Evolutionary conservation across 306 rosid genomes (phyloP).

Genomic region (Ormosia semicastrata): DNA sequence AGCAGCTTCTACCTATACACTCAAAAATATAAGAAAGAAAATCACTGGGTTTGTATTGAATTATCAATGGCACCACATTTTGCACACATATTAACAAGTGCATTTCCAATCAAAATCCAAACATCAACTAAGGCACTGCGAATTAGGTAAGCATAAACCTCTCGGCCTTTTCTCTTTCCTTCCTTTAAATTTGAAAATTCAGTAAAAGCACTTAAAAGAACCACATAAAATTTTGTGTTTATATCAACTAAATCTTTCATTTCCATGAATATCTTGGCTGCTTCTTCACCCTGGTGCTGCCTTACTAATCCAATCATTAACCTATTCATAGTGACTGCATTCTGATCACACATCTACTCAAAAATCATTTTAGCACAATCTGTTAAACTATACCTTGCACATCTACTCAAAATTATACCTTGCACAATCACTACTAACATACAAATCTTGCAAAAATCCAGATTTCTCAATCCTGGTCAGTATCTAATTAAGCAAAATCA

Average conservation of each 20-base stretch:
- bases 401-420: too few species aligned
- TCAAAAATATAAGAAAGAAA: too few species aligned
- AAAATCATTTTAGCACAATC: constrained; percentile 55
- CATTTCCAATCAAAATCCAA: constrained; percentile 62
- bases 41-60: too few species aligned
- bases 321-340: constrained; percentile 80
- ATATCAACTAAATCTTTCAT: constrained; percentile 58
- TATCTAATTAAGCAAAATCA: constrained; percentile 61
- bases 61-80: constrained; percentile 60
- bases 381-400: constrained; percentile 59
- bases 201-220: constrained; percentile 68
- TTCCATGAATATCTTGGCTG: constrained; percentile 56
- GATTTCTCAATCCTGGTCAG: constrained; percentile 57
- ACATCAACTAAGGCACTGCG: constrained; percentile 40
- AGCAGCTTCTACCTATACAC: too few species aligned
- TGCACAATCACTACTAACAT: constrained; percentile 82
- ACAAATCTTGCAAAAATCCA: constrained; percentile 60
- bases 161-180: constrained; percentile 69
- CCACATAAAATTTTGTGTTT: constrained; percentile 61
- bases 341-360: too few species aligned
- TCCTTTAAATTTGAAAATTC: too few species aligned
- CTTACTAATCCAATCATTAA: constrained; percentile 81
- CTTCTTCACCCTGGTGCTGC: constrained; percentile 83
- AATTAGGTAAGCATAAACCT: constrained; percentile 66
- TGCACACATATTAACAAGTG: constrained; percentile 78